These are phyloP conservation scores for Hysterium pulicare DNA, from an alignment of 2,329 filamentous ascomycete species.

Conservation along the genomic window DNA sequence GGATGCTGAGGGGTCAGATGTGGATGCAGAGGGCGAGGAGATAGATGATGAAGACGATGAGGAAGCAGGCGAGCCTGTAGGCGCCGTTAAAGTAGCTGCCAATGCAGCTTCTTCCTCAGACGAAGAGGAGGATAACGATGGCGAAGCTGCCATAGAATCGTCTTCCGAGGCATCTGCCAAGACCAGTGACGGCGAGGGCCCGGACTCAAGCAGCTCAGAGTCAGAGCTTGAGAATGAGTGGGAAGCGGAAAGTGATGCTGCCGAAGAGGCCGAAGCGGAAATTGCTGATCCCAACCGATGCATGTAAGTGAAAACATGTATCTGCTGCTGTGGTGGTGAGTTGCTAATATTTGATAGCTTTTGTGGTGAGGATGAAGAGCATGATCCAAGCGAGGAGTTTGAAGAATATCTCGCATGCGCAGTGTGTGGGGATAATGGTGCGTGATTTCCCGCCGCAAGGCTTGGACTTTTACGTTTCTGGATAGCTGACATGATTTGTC, in stretches of 20 bases:
- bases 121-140: slow-evolving; percentile 41
- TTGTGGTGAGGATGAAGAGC: slow-evolving; percentile 77
- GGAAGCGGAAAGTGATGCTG: slow-evolving; percentile 52
- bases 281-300: slow-evolving; percentile 56
- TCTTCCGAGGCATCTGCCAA: slow-evolving; percentile 37
- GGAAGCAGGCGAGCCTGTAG: slow-evolving; percentile 41
- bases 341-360: slow-evolving; percentile 53
- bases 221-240: slow-evolving; percentile 58
- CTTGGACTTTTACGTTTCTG: slow-evolving; percentile 32
- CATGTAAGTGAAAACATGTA: slow-evolving; percentile 54
- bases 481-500: slow-evolving; percentile 47
- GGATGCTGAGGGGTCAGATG: slow-evolving; percentile 42
- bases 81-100: slow-evolving; percentile 40
- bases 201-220: slow-evolving; percentile 40
- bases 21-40: slow-evolving; percentile 52
- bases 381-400: slow-evolving; percentile 77
- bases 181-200: slow-evolving; percentile 33
- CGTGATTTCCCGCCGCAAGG: slow-evolving; percentile 38
- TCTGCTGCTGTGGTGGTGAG: not conserved
- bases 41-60: slow-evolving; percentile 51
- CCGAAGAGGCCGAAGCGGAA: slow-evolving; percentile 56
- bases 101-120: slow-evolving; percentile 21
- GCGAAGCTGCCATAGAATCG: slow-evolving; percentile 38
- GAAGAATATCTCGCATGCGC: slow-evolving; percentile 74
- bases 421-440: slow-evolving; percentile 79